Base-by-base conservation (phyloP, 208 protist species). In the Trypanosoma scelopori region DNA sequence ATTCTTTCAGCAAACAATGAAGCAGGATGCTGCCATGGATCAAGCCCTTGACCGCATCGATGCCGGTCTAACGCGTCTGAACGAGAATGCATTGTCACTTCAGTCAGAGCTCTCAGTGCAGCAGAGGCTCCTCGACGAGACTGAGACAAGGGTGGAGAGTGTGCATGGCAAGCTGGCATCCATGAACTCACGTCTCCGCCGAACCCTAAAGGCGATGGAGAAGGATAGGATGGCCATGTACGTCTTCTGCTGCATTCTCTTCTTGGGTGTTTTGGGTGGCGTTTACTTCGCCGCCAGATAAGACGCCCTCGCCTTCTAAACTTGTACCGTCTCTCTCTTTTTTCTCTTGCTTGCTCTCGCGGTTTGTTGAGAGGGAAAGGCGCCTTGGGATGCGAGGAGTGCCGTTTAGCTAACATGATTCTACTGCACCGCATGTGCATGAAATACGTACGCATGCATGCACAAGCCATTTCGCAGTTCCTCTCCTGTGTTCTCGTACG, bases 1-100 rank as follows among this genome's bases (percentile, higher is more conserved):
- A 25, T 87, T 92, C 53, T 91, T 87, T 53, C 70, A 64, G 20
- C 70, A 87, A 47, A 87, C 79, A 12, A 81, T 73, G 39, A 55
- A 74, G 22, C 67, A 55, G 30, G 77, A 94, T 52, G 55, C 51
- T 2, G 69, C 83, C 5, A 92, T 92, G 27, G 84, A 94, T 70
- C 50, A 72, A 32, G 69, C 81, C 18, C 65, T 94, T 20, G 85
- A 92, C 55, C 78, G 84, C 37, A 84, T 94, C 28, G 63, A 57
- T 30, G 72, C 63, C 3, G 80, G 85, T 20, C 65, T 91, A 23
- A 48, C 61, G 30, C 71, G 85, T n/a, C 47, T 94, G 37, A 65
- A 79, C 13, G 79, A 92, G 49, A 91, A 87, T 69, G 89, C 89
- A 5, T 62, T 82, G 28, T 62, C 58, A n/a, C 71, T 94, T 30